Percentiles rank a stretch among this genome's conserved stretches.
Evolutionary conservation across 202 grass and related monocot species (phyloP).

Genomic region (Bolboschoenoplectus hybrid): DNA sequence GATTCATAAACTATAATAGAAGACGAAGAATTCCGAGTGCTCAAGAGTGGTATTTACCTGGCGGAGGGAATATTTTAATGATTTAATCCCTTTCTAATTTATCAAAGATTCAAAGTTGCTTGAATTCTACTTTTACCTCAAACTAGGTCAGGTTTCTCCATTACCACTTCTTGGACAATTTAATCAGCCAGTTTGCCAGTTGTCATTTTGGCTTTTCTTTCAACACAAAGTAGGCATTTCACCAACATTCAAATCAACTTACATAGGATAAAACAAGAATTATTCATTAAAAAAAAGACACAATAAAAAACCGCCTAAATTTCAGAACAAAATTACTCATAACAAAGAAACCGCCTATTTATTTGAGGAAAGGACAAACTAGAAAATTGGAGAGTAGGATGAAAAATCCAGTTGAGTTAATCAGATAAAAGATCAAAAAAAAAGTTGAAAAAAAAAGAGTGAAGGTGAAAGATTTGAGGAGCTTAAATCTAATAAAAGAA

Average conservation of each 20-base stretch:
- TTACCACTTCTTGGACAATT: not conserved
- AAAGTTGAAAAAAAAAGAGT: no score
- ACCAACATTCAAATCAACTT: constrained; percentile 4
- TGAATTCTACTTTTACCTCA: not conserved
- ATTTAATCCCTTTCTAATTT: not conserved
- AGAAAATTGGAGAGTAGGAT: not conserved
- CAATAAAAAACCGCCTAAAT: not conserved
- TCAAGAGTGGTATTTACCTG: not conserved
- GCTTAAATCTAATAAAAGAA: no score
- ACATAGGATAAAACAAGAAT: not conserved
- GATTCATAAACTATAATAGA: not conserved
- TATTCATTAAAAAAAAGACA: not conserved
- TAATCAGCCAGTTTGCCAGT: not conserved
- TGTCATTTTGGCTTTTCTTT: not conserved
- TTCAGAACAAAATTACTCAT: not conserved
- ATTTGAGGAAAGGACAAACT: not conserved
- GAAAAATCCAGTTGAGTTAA: no score
- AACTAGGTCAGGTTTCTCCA: not conserved
- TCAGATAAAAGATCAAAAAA: no score
- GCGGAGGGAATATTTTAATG: not conserved
- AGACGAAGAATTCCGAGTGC: not conserved
- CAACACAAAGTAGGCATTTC: not conserved
- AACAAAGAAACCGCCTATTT: not conserved
- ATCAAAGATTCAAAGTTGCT: not conserved
- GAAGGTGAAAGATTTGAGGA: no score